Conservation (phyloP, 1,284 basidiomycete species). For the Thecaphora frezii region DNA sequence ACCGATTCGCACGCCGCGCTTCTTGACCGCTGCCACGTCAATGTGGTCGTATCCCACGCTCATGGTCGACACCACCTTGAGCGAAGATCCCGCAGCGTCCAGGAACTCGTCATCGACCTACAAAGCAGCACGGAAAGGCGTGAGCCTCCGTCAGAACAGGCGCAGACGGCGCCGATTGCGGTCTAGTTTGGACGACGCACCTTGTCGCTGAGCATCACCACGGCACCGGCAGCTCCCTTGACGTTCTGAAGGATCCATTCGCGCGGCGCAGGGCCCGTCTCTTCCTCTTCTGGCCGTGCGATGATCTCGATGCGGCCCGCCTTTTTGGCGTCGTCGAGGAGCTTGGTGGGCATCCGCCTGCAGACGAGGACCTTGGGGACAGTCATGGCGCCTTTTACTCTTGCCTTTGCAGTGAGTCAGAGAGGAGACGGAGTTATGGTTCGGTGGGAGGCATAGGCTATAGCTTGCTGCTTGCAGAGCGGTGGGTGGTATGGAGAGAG, state of each 20-base stretch:
- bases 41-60: constrained; percentile 72
- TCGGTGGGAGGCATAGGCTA: too few species aligned
- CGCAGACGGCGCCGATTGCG: not conserved
- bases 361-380: constrained; percentile 27
- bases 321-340: constrained; percentile 17
- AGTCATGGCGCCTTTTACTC: constrained; percentile 5
- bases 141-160: not conserved
- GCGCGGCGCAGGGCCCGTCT: constrained; percentile 56
- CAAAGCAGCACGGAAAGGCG: constrained; percentile 66
- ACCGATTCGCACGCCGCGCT: constrained; percentile 73
- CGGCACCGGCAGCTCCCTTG: constrained; percentile 67
- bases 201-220: constrained; percentile 74
- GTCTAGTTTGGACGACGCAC: constrained; percentile 35
- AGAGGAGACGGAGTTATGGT: too few species aligned
- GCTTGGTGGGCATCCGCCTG: constrained; percentile 18
- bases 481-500: too few species aligned
- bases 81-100: constrained; percentile 60
- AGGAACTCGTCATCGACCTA: constrained; percentile 66
- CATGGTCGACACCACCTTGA: constrained; percentile 84
- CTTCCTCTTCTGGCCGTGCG: constrained; percentile 69
- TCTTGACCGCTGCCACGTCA: constrained; percentile 68
- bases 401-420: too few species aligned
- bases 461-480: too few species aligned
- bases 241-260: constrained; percentile 79
- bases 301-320: constrained; percentile 61